Base-by-base conservation (phyloP, 2,329 filamentous ascomycete species). In the Myriosclerotinia curreyana region DNA sequence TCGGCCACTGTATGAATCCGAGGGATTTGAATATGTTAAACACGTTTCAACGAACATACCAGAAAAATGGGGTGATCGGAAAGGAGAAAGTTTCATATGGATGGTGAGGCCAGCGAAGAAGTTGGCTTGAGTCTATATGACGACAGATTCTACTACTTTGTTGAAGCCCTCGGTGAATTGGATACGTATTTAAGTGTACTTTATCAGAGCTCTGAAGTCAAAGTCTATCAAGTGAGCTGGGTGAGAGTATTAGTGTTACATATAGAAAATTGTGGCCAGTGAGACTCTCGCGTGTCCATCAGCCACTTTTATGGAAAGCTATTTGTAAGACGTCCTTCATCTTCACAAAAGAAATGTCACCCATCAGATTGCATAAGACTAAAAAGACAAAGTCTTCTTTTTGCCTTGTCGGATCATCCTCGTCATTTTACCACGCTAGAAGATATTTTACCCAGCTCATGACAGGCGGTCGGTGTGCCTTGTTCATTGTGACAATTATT, bases 101-200 rank as follows among this genome's bases (percentile, higher is more conserved):
- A 60, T 60, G 56, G 56, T 60, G 11, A 60, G 56, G 31, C 56
- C 56, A 38, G 56, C 56, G 17, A 60, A 38, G 31, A 60, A 50
- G 6, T 59, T 49, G 46, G 44, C 17, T 20, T 60, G 11, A 38
- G 56, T 11, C 34, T 22, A 40, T 14, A 9, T 12, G 28, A 22
- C 28, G n/a, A 46, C 9, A 46, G 6, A 3, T 36, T 28, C 20
- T 34, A 15, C 9, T 20, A 17, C 20, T 5, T 46, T 22, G 15
- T 9, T 11, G 5, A 20, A 11, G n/a, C 20, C 14, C 12, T 58
- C 12, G 2, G 46, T 15, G 38, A 31, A 28, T 20, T 20, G 25
- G 3, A n/a, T 22, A 44, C 12, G 1, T 56, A 34, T 15, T n/a
- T 31, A 5, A 34, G 38, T 20, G 20, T 44, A n/a, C 12, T 56